Evolutionary conservation across 2,329 filamentous ascomycete species (phyloP).

Genomic region (Aspergillus udagawae): DNA sequence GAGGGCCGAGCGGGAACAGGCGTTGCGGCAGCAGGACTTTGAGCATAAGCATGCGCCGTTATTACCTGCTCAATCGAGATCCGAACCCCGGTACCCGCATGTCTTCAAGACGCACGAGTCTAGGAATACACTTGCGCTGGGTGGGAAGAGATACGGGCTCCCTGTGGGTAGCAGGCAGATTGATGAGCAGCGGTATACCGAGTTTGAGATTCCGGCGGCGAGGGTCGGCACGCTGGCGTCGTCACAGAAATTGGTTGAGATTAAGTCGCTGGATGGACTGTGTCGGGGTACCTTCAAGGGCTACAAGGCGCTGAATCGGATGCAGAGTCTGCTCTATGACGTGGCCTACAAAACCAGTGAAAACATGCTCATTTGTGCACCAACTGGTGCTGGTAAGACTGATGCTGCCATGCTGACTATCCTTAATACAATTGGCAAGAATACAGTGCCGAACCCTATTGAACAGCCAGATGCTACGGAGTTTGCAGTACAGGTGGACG

Average conservation of each 20-base stretch:
- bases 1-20: constrained; percentile 72
- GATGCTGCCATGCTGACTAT: constrained; percentile 97
- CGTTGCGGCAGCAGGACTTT: constrained; percentile 69
- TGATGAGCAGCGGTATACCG: constrained; percentile 78
- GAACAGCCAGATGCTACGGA: constrained; percentile 70
- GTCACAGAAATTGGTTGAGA: constrained; percentile 71
- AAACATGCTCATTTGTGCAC: constrained; percentile 98
- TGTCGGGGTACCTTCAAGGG: constrained; percentile 90
- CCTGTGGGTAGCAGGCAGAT: constrained; percentile 69
- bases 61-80: constrained; percentile 64
- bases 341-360: constrained; percentile 94
- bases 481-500: constrained; percentile 76
- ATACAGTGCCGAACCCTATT: constrained; percentile 73
- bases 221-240: constrained; percentile 69
- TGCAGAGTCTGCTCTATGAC: constrained; percentile 95
- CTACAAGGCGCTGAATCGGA: constrained; percentile 89
- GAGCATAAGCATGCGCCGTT: constrained; percentile 77
- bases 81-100: constrained; percentile 80
- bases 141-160: constrained; percentile 77
- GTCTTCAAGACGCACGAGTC: constrained; percentile 82
- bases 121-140: constrained; percentile 76
- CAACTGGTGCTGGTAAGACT: constrained; percentile 97
- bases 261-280: constrained; percentile 80
- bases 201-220: constrained; percentile 79
- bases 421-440: constrained; percentile 82